Evolutionary conservation across 2,329 filamentous ascomycete species (phyloP).

Genomic region (Penicillium sp.): DNA sequence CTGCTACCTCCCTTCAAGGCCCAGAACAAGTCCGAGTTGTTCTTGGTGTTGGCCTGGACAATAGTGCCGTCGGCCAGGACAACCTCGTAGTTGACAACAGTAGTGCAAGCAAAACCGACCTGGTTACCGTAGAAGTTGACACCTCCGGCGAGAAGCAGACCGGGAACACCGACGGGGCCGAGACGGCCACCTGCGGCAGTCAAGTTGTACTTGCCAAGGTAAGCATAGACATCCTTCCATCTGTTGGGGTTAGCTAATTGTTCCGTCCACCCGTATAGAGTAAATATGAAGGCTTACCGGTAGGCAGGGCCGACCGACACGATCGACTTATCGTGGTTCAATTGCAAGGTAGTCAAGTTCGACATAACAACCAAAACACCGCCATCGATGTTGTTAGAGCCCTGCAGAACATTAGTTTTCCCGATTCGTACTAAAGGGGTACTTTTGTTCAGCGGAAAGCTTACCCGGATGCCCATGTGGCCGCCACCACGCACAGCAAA

Average conservation of each 20-base stretch:
- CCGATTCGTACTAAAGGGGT: neutral
- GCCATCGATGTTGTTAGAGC: slow-evolving; percentile 35
- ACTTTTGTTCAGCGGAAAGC: neutral
- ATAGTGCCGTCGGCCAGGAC: slow-evolving; percentile 42
- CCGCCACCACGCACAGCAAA: slow-evolving; percentile 38
- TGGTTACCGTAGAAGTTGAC: slow-evolving; percentile 32
- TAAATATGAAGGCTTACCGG: slow-evolving; percentile 15
- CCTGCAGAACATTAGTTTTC: slow-evolving; percentile 16
- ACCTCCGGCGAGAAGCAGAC: slow-evolving; percentile 31
- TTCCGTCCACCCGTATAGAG: neutral
- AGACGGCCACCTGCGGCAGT: slow-evolving; percentile 29
- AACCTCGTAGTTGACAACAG: slow-evolving; percentile 33
- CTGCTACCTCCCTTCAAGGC: slow-evolving; percentile 47
- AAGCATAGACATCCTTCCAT: slow-evolving; percentile 39
- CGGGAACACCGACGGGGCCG: slow-evolving; percentile 31
- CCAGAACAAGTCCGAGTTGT: slow-evolving; percentile 37
- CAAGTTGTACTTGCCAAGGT: slow-evolving; percentile 21
- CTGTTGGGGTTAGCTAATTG: slow-evolving; percentile 7
- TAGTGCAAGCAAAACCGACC: slow-evolving; percentile 31
- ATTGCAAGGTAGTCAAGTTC: slow-evolving; percentile 27
- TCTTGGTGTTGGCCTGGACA: slow-evolving; percentile 35
- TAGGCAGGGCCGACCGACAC: slow-evolving; percentile 32
- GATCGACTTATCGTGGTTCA: slow-evolving; percentile 29
- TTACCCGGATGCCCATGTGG: slow-evolving; percentile 36
- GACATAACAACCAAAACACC: slow-evolving; percentile 38